These are phyloP conservation scores for barley (Hordeum vulgare) DNA, from an alignment of 176 grass and related monocot species.

Conservation along the genomic window MorexV3_pseudomolecules_assembly NC_058522.1:558985465-558985964, in stretches of 20 bases:
- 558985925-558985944: neutral
- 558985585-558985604: neutral
- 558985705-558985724: neutral
- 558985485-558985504: neutral
- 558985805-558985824: neutral
- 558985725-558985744: neutral
- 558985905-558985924: neutral
- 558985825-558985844: neutral
- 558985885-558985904: neutral
- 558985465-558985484: neutral
- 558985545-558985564: neutral
- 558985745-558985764: neutral
- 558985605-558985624: neutral
- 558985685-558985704: neutral
- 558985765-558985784: neutral
- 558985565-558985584: neutral
- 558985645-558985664: slow-evolving; percentile 94
- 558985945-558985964: neutral
- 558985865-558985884: neutral
- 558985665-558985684: slow-evolving; percentile 90
- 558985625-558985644: neutral
- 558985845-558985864: neutral
- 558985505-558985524: neutral
- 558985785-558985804: neutral
- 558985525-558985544: neutral